Conservation (phyloP, 441 rosid species). For the Geranium incanum region DNA sequence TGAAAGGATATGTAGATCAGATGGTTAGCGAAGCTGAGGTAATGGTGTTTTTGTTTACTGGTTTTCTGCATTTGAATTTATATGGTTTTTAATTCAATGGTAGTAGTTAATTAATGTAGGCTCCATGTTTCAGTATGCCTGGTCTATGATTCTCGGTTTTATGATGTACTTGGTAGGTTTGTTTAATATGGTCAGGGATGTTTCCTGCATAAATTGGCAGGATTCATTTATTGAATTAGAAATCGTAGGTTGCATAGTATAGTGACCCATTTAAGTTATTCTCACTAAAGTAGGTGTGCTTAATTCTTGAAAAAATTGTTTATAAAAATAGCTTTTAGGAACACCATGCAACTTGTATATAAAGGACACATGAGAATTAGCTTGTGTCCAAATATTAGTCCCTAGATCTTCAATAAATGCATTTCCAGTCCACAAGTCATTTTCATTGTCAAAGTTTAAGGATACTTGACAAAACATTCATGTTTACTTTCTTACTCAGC, state of each 20-base stretch:
- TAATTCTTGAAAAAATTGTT: background rate
- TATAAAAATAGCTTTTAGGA: background rate
- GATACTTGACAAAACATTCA: background rate
- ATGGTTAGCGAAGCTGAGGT: conserved; percentile 96
- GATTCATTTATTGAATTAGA: background rate
- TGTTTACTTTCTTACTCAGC: background rate
- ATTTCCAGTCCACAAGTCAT: background rate
- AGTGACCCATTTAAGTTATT: background rate
- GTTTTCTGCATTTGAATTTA: background rate
- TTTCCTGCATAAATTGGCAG: background rate
- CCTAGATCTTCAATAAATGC: background rate
- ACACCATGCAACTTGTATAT: background rate
- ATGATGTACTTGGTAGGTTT: background rate
- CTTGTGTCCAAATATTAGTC: background rate
- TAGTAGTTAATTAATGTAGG: background rate
- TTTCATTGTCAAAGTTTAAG: background rate
- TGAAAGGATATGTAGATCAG: conserved; percentile 94
- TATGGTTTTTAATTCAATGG: background rate
- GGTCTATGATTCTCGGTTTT: background rate
- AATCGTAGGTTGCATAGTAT: background rate
- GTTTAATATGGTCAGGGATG: background rate
- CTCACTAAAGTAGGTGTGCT: background rate
- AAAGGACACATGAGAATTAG: background rate
- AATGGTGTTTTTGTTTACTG: background rate
- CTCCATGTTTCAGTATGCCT: background rate